Evolutionary conservation across 768 basidiomycete genomes (phyloP).

Genomic region (Auricularia cornea): DNA sequence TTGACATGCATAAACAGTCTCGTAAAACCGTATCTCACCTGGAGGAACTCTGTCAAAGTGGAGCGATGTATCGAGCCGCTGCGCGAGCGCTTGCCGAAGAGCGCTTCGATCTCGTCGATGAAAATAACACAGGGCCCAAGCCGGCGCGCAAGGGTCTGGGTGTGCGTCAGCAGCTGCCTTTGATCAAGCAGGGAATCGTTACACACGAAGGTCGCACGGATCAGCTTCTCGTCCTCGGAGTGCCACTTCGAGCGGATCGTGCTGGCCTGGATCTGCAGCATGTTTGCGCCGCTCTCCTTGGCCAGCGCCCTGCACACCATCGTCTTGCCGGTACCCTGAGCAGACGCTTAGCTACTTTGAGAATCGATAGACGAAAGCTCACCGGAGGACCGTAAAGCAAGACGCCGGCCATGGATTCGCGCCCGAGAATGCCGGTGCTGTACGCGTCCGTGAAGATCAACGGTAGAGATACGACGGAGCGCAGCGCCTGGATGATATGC

Average conservation of each 20-base stretch:
- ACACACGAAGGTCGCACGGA: neutral
- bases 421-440: neutral
- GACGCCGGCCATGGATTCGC: neutral
- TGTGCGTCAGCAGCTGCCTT: no score
- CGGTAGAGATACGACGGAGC: neutral
- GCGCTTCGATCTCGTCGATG: neutral
- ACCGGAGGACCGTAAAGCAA: neutral
- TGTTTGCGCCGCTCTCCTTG: neutral
- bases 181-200: neutral
- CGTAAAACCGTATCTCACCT: neutral
- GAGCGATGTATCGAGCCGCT: neutral
- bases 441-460: neutral
- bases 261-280: neutral
- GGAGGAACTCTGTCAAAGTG: neutral
- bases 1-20: no score
- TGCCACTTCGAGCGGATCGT: neutral
- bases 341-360: neutral
- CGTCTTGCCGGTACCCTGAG: neutral
- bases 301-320: neutral
- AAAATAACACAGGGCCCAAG: neutral
- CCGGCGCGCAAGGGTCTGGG: neutral
- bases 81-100: neutral
- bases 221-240: neutral
- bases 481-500: neutral
- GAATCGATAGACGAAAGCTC: neutral